Conservation (phyloP, 1,284 basidiomycete species). For the Sporisorium sorghi region DNA sequence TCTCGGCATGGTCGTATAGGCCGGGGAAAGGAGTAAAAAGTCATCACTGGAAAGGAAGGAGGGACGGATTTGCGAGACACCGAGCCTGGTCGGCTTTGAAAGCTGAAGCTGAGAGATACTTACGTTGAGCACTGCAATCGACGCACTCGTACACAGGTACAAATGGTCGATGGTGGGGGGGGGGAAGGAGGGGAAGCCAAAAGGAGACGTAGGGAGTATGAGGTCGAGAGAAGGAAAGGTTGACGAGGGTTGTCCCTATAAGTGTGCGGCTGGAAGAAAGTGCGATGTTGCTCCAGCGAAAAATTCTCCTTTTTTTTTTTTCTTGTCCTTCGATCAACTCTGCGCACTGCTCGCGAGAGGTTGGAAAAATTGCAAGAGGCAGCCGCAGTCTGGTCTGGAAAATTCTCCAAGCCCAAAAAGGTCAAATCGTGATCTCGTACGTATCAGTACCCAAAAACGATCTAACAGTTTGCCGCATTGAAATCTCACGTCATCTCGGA, state of each 20-base stretch:
- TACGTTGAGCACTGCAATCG: conserved; percentile 37
- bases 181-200: background rate
- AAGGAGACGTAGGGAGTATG: background rate
- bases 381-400: conserved; percentile 29
- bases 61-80: conserved; percentile 1
- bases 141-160: conserved; percentile 32
- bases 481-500: conserved; percentile 30
- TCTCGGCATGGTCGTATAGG: conserved; percentile 70
- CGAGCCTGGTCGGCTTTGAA: background rate
- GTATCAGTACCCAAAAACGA: background rate
- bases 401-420: background rate
- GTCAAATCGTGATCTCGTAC: conserved; percentile 17
- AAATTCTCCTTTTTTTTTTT: conserved; percentile 20
- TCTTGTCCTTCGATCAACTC: conserved; percentile 12
- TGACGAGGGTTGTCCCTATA: conserved; percentile 5
- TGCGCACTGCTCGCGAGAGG: conserved; percentile 8
- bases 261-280: conserved; percentile 9
- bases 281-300: conserved; percentile 5
- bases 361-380: background rate
- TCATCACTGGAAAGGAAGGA: conserved; percentile 46
- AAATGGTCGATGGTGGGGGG: conserved; percentile 38
- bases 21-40: conserved; percentile 68
- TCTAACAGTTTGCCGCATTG: conserved; percentile 2
- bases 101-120: conserved; percentile 12
- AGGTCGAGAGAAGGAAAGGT: background rate